These are phyloP conservation scores for Pseudopediastrum boryanum DNA, from an alignment of 139 green algal species.

Conservation along the genomic window DNA sequence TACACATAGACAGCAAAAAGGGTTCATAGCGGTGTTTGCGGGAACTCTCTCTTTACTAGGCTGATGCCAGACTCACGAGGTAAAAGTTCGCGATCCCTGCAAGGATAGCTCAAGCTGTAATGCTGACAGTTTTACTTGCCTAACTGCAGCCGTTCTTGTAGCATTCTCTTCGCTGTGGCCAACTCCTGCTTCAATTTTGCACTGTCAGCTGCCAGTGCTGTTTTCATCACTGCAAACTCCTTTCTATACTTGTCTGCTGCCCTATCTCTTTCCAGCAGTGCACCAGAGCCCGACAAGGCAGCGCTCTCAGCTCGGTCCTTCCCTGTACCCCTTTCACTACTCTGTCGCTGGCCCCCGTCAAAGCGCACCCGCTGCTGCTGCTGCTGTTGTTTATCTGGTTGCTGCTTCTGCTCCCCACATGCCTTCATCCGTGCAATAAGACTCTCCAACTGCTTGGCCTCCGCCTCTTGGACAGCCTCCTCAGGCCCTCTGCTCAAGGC, in stretches of 20 bases:
- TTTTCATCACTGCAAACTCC: constrained; percentile 12
- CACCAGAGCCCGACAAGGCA: neutral
- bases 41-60: too few species aligned
- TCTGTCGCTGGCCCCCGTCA: neutral
- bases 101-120: too few species aligned
- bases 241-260: neutral
- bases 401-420: neutral
- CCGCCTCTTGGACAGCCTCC: neutral
- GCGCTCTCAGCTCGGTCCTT: neutral
- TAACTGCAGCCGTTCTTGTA: too few species aligned
- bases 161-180: constrained; percentile 14
- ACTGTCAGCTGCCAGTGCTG: constrained; percentile 11
- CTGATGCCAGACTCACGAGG: too few species aligned
- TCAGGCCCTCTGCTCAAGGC: neutral
- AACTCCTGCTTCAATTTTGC: constrained; percentile 13
- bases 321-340: neutral
- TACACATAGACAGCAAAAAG: too few species aligned
- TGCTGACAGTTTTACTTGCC: too few species aligned
- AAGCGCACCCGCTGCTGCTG: neutral
- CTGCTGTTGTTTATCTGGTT: neutral
- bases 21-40: too few species aligned
- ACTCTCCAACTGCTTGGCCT: neutral
- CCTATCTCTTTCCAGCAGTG: neutral
- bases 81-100: too few species aligned
- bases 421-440: neutral